Conservation (phyloP, 257 asterid genomes). For the Solanum etuberosum region DNA sequence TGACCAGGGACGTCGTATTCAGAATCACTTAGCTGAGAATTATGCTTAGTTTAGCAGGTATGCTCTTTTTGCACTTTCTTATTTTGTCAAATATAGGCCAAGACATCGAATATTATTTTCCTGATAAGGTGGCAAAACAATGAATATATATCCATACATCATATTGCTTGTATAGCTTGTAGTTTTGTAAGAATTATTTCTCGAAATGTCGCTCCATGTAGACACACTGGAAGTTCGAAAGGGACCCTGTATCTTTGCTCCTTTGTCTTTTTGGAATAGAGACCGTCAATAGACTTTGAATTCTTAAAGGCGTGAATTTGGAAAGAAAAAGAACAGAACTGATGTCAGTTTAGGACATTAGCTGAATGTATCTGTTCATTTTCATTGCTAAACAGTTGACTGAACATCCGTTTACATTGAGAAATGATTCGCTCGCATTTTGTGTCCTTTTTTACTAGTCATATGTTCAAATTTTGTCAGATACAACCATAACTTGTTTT, state of each 20-base stretch:
- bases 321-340: too few species aligned
- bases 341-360: not conserved
- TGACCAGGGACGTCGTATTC: too few species aligned
- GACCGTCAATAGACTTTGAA: too few species aligned
- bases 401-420: too few species aligned
- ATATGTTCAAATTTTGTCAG: too few species aligned
- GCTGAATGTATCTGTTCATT: not conserved
- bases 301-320: too few species aligned
- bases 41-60: not conserved
- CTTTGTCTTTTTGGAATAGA: too few species aligned
- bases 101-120: too few species aligned
- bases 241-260: too few species aligned
- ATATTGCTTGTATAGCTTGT: not conserved
- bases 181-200: not conserved
- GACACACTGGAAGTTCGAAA: too few species aligned
- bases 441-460: too few species aligned
- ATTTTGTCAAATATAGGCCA: not conserved
- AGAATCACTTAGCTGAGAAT: not conserved
- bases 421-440: not conserved
- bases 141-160: not conserved
- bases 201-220: too few species aligned
- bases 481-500: not conserved
- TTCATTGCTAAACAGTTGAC: not conserved
- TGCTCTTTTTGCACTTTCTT: not conserved
- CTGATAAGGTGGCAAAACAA: not conserved